Conservation (phyloP, 768 basidiomycete species). For the Udeniomyces megalosporus region DNA sequence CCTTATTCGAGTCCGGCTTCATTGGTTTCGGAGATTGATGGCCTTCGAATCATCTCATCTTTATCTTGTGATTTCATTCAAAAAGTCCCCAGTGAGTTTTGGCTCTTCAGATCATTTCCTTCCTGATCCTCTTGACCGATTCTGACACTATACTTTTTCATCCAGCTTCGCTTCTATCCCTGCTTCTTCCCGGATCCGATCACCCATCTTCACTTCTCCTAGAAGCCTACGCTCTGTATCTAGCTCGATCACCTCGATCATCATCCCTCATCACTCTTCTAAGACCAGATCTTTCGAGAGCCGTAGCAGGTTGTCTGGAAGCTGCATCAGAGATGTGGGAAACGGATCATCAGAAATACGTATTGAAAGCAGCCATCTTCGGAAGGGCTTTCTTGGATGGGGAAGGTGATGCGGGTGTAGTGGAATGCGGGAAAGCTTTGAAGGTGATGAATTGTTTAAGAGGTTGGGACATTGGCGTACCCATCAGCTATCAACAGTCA, state of each 20-base stretch:
- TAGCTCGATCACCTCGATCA: background rate
- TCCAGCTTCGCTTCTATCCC: conserved; percentile 55
- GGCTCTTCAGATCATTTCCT: background rate
- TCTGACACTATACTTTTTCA: background rate
- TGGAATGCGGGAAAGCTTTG: conserved; percentile 77
- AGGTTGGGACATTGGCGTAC: conserved; percentile 80
- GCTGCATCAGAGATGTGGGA: background rate
- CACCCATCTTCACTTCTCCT: conserved; percentile 80
- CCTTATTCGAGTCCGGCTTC: conserved; percentile 58
- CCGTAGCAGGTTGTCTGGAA: background rate
- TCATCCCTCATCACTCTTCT: background rate
- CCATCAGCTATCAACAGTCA: conserved; percentile 79
- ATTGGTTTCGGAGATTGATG: conserved; percentile 73
- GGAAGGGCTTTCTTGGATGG: conserved; percentile 87
- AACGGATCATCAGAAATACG: conserved; percentile 8
- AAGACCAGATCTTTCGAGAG: background rate
- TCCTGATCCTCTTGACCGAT: background rate
- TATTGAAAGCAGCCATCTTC: conserved; percentile 75
- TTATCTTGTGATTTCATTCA: conserved; percentile 76
- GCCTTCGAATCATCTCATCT: conserved; percentile 64
- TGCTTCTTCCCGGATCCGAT: conserved; percentile 84
- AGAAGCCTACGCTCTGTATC: conserved; percentile 43
- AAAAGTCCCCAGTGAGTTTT: conserved; percentile 65
- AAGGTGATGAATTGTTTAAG: conserved; percentile 89
- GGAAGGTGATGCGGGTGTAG: conserved; percentile 48